phyloP scores from a whole-genome alignment of 192 early-diverging fungal species.

The Entophlyctis luteolus region DNA sequence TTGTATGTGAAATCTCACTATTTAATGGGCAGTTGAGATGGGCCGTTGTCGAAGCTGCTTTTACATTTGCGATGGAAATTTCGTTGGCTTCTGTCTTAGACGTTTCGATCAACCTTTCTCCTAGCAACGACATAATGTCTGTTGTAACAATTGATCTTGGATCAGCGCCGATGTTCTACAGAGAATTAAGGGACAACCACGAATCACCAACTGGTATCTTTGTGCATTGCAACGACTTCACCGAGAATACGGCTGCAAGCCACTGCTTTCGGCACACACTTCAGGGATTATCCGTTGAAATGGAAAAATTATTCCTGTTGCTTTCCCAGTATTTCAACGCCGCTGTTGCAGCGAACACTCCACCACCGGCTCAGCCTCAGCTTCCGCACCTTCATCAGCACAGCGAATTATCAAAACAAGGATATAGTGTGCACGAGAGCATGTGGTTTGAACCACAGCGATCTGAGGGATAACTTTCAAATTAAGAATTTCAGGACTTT shows the following conservation, averaged over 20 bases:
- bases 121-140: background rate
- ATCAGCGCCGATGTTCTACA: constrained; percentile 4
- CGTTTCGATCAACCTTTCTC: constrained; percentile 5
- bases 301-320: constrained; percentile 10
- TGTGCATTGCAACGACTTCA: constrained; percentile 14
- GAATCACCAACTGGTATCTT: background rate
- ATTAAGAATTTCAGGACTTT: background rate
- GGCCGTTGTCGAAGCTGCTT: constrained; percentile 9
- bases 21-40: background rate
- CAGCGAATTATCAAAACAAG: background rate
- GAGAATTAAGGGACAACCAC: background rate
- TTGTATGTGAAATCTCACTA: constrained; percentile 13
- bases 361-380: background rate
- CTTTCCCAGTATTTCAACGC: constrained; percentile 5
- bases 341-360: background rate
- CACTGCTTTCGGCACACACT: background rate
- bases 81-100: constrained; percentile 11
- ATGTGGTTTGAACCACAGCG: background rate
- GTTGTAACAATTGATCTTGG: constrained; percentile 2
- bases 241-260: constrained; percentile 1
- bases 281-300: background rate
- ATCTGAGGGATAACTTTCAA: background rate
- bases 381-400: background rate
- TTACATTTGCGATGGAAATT: constrained; percentile 15
- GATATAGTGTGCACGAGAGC: background rate